These are phyloP conservation scores for Sedum album DNA, from an alignment of 164 flowering plant species.

Conservation along the genomic window DNA sequence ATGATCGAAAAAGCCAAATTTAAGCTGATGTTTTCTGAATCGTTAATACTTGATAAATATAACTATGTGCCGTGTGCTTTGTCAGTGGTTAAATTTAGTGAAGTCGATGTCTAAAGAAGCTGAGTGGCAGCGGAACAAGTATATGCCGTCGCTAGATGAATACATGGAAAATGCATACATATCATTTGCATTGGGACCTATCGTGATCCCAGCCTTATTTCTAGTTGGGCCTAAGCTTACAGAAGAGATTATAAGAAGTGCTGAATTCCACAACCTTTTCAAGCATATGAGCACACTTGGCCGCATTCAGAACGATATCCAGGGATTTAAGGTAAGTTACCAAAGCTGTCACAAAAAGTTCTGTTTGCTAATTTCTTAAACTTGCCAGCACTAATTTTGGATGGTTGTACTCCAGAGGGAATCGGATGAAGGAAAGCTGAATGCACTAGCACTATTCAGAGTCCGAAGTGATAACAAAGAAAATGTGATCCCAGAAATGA, in stretches of 20 bases:
- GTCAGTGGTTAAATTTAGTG: constrained; percentile 51
- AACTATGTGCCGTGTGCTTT: background rate
- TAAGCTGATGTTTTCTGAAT: no score
- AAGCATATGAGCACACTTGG: constrained; percentile 55
- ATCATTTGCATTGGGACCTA: constrained; percentile 70
- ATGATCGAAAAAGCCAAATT: no score
- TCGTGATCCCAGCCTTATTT: constrained; percentile 55
- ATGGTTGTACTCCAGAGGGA: constrained; percentile 44
- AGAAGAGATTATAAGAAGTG: constrained; percentile 25
- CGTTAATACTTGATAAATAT: no score
- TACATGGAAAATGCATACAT: constrained; percentile 45
- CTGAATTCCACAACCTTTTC: constrained; percentile 31
- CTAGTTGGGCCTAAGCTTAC: constrained; percentile 51
- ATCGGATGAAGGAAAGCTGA: constrained; percentile 54
- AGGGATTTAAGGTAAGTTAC: constrained; percentile 35
- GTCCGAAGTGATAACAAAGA: constrained; percentile 33
- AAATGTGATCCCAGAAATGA: constrained; percentile 26
- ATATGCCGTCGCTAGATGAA: constrained; percentile 45
- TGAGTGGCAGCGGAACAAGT: constrained; percentile 34
- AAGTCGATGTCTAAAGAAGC: constrained; percentile 47
- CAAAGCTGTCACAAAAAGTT: background rate
- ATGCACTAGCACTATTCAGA: constrained; percentile 48
- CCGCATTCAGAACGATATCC: constrained; percentile 66
- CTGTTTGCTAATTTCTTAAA: background rate
- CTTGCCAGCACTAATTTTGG: background rate